Percentiles rank a stretch among this genome's conserved stretches.
Conservation (phyloP, 2,329 filamentous ascomycete species). For the Aureobasidium mangrovei region DNA sequence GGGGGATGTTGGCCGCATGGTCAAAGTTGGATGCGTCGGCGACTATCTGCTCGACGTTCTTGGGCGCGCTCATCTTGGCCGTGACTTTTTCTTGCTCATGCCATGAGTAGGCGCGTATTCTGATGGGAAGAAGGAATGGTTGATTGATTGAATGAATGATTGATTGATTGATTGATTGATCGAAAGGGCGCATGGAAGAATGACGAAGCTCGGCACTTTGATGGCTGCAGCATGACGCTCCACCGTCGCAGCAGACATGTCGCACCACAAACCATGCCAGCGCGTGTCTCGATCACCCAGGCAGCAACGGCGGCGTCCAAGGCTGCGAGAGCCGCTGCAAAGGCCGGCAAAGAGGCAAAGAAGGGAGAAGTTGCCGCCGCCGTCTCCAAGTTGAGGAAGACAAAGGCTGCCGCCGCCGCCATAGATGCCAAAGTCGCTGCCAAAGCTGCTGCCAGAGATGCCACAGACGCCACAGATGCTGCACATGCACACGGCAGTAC, state of each 20-base stretch:
- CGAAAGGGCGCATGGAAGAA: no score
- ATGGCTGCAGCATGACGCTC: background rate
- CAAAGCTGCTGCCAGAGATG: background rate
- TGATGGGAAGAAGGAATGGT: no score
- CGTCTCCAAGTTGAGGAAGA: background rate
- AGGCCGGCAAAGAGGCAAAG: background rate
- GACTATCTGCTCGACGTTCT: conserved; percentile 69
- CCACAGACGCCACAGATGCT: background rate
- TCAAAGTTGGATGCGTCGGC: conserved; percentile 68
- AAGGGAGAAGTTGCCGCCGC: background rate
- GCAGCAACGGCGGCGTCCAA: background rate
- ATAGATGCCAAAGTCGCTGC: no score
- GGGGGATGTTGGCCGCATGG: conserved; percentile 66
- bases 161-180: no score
- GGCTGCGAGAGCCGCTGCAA: background rate
- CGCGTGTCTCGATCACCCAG: background rate
- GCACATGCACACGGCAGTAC: background rate
- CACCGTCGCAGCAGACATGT: background rate
- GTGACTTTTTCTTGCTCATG: background rate
- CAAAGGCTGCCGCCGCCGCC: background rate
- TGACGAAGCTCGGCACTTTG: background rate
- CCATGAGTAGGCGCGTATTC: background rate
- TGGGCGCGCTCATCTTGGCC: conserved; percentile 36
- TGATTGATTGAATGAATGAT: no score
- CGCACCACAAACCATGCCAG: background rate